Base-by-base conservation (phyloP, 768 basidiomycete species). In the Bullera alba region DNA sequence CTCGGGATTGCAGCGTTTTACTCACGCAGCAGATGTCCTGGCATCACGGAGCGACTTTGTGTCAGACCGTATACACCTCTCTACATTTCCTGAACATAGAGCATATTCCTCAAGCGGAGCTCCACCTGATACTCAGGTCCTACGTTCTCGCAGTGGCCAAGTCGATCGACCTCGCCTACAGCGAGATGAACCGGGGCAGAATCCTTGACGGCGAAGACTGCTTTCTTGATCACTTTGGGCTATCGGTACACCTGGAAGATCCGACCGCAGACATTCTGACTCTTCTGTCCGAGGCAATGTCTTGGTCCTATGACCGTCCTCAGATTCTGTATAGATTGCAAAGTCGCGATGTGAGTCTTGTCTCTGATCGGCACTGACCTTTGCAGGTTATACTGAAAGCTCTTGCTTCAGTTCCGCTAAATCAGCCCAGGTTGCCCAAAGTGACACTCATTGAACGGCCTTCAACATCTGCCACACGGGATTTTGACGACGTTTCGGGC, bases 201-300 rank as follows among this genome's bases (percentile, higher is more conserved):
- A 76, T 89, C 26, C 76, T 82, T 50, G 91, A 96, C 74, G 89
- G 52, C 43, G 66, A 62, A 51, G 53, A 54, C 26, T 57, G 86
- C 83, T 86, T 88, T 69, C 79, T 84, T 50, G 90, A 95, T 56
- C 91, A 90, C 73, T 85, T 83, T 60, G 88, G 88, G 17, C 77
- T 92, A 0, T 80, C 82, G 0, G 75, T 92, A 4, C 76, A 83
- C 8, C 86, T 91, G 72, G 76, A 78, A 5, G 69, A 83, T 23
- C 77, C 81, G 16, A 78, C 80, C 16, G 75, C 75, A 41, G 77
- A 78, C 49, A 70, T 86, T 22, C 51, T 83, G 5, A 69, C 75
- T 16, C 74, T 76, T 46, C 69, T 90, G 15, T 81, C 86, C 34
- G n/a, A n/a, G n/a, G n/a, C n/a, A n/a, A n/a, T n/a, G n/a, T n/a